Evolutionary conservation across 768 basidiomycete species (phyloP).

Genomic region (Leccinum incarnatum): DNA sequence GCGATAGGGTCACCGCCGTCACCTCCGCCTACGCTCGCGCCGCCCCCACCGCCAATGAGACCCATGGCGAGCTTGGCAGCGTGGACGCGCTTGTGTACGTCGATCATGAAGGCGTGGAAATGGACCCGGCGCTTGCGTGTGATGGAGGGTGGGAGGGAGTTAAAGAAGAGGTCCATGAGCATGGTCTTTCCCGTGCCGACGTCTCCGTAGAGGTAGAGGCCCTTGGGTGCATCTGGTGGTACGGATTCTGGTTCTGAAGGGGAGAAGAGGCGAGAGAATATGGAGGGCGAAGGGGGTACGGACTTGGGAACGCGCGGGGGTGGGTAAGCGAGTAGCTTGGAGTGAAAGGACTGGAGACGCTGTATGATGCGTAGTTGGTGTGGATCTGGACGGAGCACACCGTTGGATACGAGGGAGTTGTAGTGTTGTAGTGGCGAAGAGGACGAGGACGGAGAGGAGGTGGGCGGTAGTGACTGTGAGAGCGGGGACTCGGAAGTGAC

Average conservation of each 20-base stretch:
- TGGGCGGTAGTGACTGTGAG: not conserved
- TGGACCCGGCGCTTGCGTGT: slow-evolving; percentile 85
- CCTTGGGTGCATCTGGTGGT: slow-evolving; percentile 65
- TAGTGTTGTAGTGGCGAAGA: slow-evolving; percentile 38
- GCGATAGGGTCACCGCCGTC: slow-evolving; percentile 72
- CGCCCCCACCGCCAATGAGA: slow-evolving; percentile 39
- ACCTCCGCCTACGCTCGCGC: slow-evolving; percentile 25
- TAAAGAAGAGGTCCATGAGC: slow-evolving; percentile 98
- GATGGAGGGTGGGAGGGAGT: slow-evolving; percentile 66
- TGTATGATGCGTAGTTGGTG: slow-evolving; percentile 84
- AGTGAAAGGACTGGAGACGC: slow-evolving; percentile 77
- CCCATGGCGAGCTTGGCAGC: slow-evolving; percentile 74
- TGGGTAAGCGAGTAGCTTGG: slow-evolving; percentile 64
- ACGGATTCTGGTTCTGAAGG: slow-evolving; percentile 28
- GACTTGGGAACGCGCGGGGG: slow-evolving; percentile 56
- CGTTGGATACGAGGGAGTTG: slow-evolving; percentile 46
- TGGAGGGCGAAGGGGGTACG: slow-evolving; percentile 32
- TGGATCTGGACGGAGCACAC: slow-evolving; percentile 67
- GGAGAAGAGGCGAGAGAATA: slow-evolving; percentile 31
- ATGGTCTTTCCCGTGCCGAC: slow-evolving; percentile 98
- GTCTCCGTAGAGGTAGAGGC: slow-evolving; percentile 93
- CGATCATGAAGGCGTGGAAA: slow-evolving; percentile 99
- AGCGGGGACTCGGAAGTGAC: not conserved
- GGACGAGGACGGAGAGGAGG: not conserved
- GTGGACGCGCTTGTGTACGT: slow-evolving; percentile 92